phyloP scores from a whole-genome alignment of 306 rosid species.

The Delonix regia region DNA sequence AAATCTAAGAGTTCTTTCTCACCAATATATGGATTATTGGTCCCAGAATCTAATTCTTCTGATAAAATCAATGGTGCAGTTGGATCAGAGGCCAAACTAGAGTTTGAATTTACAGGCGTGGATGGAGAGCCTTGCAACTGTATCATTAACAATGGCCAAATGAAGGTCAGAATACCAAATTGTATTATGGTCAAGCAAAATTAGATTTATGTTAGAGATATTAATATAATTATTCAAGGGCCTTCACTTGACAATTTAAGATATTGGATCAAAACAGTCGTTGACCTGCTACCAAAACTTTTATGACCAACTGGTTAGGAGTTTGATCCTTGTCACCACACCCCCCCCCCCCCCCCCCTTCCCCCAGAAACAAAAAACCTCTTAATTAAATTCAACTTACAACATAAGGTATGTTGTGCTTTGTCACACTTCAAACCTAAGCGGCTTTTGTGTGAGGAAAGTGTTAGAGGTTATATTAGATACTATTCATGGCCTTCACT shows the following conservation, averaged over 20 bases:
- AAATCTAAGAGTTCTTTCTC: constrained; percentile 54
- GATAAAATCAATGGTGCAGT: constrained; percentile 52
- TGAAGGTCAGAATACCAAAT: constrained; percentile 35
- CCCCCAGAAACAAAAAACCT: too few relatives aligned
- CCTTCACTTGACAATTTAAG: background rate
- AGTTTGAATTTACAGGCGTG: constrained; percentile 74
- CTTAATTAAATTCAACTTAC: background rate
- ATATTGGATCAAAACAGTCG: background rate
- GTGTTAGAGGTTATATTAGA: background rate
- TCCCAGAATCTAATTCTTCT: constrained; percentile 75
- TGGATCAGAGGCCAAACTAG: constrained; percentile 68
- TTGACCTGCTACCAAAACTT: background rate
- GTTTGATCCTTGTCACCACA: background rate
- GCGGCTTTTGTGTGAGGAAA: too few relatives aligned
- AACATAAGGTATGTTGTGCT: background rate
- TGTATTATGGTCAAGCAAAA: constrained; percentile 27
- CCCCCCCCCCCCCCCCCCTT: too few relatives aligned
- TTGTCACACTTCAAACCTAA: background rate
- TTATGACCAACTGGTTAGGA: background rate
- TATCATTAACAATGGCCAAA: constrained; percentile 40
- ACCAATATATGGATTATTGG: constrained; percentile 49
- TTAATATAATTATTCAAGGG: background rate
- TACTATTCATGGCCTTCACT: background rate
- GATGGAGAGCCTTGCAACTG: constrained; percentile 75
- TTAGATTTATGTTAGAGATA: background rate